phyloP scores from a whole-genome alignment of 2,329 filamentous ascomycete species.

The Penicillium decumbens region DNA sequence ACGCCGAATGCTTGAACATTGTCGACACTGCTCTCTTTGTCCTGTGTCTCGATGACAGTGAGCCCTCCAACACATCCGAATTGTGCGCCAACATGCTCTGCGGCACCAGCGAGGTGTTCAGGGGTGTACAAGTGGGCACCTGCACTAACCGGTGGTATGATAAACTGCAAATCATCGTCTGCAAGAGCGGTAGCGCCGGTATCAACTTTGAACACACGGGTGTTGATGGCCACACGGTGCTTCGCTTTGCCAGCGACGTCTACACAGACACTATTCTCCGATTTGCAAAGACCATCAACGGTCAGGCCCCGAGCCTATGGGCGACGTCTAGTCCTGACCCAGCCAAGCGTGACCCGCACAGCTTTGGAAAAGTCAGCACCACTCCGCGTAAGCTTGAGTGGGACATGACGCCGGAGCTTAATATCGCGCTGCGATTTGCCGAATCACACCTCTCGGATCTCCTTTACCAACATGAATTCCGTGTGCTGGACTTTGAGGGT shows the following conservation, averaged over 20 bases:
- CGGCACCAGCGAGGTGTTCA: conserved; percentile 84
- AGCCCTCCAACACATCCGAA: conserved; percentile 72
- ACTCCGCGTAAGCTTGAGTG: conserved; percentile 95
- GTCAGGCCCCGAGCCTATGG: conserved; percentile 86
- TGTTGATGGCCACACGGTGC: conserved; percentile 93
- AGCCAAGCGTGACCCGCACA: conserved; percentile 81
- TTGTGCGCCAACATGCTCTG: conserved; percentile 99
- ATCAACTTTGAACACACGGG: conserved; percentile 99
- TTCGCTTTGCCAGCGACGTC: conserved; percentile 91
- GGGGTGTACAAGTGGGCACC: conserved; percentile 91
- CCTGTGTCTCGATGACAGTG: conserved; percentile 86
- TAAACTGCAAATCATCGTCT: conserved; percentile 97
- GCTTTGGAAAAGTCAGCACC: conserved; percentile 88
- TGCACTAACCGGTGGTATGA: conserved; percentile 99
- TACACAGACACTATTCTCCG: conserved; percentile 97
- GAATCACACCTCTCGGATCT: conserved; percentile 91
- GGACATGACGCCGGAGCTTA: conserved; percentile 92
- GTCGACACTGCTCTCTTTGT: conserved; percentile 92
- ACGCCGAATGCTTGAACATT: conserved; percentile 91
- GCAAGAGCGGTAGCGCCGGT: conserved; percentile 94
- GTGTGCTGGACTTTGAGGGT: conserved; percentile 78
- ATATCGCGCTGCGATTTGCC: conserved; percentile 86
- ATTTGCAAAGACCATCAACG: conserved; percentile 93
- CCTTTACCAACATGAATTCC: conserved; percentile 94
- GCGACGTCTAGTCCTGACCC: conserved; percentile 86